phyloP scores from a whole-genome alignment of 768 basidiomycete genomes.

The Leccinellum luteum region DNA sequence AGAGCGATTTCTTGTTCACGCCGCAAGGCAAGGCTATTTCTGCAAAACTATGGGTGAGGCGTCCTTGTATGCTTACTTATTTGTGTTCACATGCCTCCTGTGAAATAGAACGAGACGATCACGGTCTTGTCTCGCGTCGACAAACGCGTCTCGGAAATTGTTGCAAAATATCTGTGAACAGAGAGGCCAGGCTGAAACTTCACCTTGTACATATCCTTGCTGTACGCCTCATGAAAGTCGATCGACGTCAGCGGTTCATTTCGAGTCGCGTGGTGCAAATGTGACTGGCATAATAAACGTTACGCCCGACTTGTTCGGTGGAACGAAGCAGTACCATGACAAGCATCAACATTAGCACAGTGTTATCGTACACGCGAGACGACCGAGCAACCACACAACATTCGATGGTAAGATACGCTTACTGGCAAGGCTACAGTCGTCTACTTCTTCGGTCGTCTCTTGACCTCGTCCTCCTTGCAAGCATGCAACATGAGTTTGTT shows the following conservation, averaged over 20 bases:
- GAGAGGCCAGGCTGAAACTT: not conserved
- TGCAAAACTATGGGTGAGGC: constrained; percentile 30
- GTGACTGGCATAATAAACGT: not conserved
- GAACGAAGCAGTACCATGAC: not conserved
- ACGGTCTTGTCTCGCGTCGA: constrained; percentile 13
- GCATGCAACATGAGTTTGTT: constrained; percentile 85
- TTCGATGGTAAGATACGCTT: constrained; percentile 2
- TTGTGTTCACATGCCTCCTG: not conserved
- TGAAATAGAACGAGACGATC: constrained; percentile 15
- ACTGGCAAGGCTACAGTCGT: not conserved
- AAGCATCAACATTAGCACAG: not conserved
- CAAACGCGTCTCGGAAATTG: constrained; percentile 15
- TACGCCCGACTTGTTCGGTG: not conserved
- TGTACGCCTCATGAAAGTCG: no score
- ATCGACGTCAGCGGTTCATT: not conserved
- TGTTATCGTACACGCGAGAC: constrained; percentile 11
- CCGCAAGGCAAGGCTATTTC: constrained; percentile 27
- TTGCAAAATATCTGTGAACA: constrained; percentile 7
- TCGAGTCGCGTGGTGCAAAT: not conserved
- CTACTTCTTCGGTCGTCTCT: constrained; percentile 49
- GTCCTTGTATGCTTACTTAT: not conserved
- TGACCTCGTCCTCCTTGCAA: constrained; percentile 86
- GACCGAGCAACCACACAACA: constrained; percentile 5
- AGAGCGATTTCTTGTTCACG: constrained; percentile 28
- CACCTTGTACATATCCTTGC: not conserved